phyloP scores from a whole-genome alignment of 306 rosid species.

The Urtica urens region DNA sequence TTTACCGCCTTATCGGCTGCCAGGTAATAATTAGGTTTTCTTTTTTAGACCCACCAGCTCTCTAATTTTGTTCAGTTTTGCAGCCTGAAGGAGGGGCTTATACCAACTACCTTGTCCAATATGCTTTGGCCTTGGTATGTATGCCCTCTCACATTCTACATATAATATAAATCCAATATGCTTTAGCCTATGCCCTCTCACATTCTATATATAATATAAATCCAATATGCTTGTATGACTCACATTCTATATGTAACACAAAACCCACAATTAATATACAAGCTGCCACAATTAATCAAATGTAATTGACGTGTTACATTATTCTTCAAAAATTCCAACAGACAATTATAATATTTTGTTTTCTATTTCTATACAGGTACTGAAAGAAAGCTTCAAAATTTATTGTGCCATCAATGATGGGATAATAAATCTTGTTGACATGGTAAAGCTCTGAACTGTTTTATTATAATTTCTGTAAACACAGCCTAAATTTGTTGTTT shows the following conservation, averaged over 20 bases:
- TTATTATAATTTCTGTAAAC: too few relatives aligned
- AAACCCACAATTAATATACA: too few relatives aligned
- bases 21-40: constrained; percentile 27
- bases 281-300: too few relatives aligned
- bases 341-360: constrained; percentile 1
- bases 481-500: not conserved
- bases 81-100: constrained; percentile 92
- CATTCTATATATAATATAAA: too few relatives aligned
- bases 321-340: too few relatives aligned
- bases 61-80: constrained; percentile 25
- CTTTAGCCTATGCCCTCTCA: too few relatives aligned
- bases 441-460: too few relatives aligned
- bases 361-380: constrained; percentile 35
- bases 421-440: constrained; percentile 87
- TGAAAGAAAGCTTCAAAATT: constrained; percentile 96
- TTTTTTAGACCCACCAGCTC: not conserved
- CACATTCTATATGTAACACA: too few relatives aligned
- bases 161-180: too few relatives aligned
- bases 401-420: constrained; percentile 91
- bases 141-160: too few relatives aligned
- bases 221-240: too few relatives aligned
- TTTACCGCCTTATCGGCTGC: constrained; percentile 62
- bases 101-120: constrained; percentile 68
- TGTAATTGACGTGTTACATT: too few relatives aligned
- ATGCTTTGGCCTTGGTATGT: constrained; percentile 87